phyloP scores from a whole-genome alignment of 2,329 filamentous ascomycete species.

The Fusarium cicatricum region DNA sequence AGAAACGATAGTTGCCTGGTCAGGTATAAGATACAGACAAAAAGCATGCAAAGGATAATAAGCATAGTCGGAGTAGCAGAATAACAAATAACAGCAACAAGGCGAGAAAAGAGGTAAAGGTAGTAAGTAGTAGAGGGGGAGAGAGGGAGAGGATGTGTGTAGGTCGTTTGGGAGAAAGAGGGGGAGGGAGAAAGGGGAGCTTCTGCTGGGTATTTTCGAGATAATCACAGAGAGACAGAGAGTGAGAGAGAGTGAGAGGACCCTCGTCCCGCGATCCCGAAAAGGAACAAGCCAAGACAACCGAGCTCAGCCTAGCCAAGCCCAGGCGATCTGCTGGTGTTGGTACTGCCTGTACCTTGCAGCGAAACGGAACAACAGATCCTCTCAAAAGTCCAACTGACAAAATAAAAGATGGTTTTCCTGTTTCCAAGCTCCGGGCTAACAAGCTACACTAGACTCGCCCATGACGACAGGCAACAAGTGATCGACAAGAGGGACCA shows the following conservation, averaged over 20 bases:
- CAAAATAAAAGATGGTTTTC: slow-evolving; percentile 11
- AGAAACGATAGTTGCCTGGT: slow-evolving; percentile 29
- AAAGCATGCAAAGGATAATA: slow-evolving; percentile 32
- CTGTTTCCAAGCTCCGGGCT: slow-evolving; percentile 4
- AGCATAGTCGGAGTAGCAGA: slow-evolving; percentile 27
- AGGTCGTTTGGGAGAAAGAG: slow-evolving; percentile 8
- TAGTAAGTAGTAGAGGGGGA: neutral
- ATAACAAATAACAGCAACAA: neutral
- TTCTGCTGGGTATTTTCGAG: neutral
- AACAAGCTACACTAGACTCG: neutral
- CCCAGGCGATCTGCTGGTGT: neutral
- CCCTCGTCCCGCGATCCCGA: neutral
- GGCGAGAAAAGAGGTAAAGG: no score
- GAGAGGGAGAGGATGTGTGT: neutral
- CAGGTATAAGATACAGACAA: slow-evolving; percentile 27
- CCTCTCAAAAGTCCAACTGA: no score
- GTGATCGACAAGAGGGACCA: neutral
- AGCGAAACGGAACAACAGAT: neutral
- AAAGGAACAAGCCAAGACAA: neutral
- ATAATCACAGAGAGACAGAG: neutral
- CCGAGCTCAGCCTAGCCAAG: neutral
- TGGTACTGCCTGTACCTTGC: neutral
- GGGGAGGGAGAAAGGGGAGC: slow-evolving; percentile 23
- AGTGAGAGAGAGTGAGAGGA: neutral
- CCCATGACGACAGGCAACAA: slow-evolving; percentile 23